These are phyloP conservation scores for Clavaria fumosa DNA, from an alignment of 768 basidiomycete species.

Conservation along the genomic window DNA sequence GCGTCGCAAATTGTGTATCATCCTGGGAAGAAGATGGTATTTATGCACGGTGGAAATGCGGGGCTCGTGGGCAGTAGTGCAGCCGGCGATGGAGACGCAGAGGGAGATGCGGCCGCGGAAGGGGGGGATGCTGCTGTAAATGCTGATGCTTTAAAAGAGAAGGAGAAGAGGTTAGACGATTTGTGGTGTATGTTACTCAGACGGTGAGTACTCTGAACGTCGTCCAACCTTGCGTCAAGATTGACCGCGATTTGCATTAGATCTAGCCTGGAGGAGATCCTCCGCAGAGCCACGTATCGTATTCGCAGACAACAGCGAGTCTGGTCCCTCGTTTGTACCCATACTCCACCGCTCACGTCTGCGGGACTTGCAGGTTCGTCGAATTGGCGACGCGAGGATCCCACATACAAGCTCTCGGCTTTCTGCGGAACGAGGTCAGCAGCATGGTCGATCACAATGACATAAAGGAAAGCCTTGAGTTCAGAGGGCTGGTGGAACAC, in stretches of 20 bases:
- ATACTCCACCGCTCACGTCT: not conserved
- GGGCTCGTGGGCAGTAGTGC: slow-evolving; percentile 19
- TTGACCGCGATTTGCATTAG: slow-evolving; percentile 21
- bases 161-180: slow-evolving; percentile 44
- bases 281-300: slow-evolving; percentile 45
- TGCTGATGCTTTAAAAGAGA: slow-evolving; percentile 9
- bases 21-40: slow-evolving; percentile 35
- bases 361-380: slow-evolving; percentile 40
- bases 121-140: slow-evolving; percentile 9
- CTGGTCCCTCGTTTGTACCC: not conserved
- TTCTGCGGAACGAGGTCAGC: slow-evolving; percentile 55
- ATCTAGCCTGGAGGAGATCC: slow-evolving; percentile 43
- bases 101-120: slow-evolving; percentile 12
- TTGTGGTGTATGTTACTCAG: slow-evolving; percentile 62
- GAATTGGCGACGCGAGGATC: slow-evolving; percentile 59
- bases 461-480: slow-evolving; percentile 41
- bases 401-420: slow-evolving; percentile 49
- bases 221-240: not conserved
- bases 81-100: slow-evolving; percentile 8
- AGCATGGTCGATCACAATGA: slow-evolving; percentile 57
- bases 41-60: slow-evolving; percentile 67
- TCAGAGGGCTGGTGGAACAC: slow-evolving; percentile 51
- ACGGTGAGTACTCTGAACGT: slow-evolving; percentile 28
- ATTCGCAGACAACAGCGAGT: slow-evolving; percentile 63
- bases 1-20: slow-evolving; percentile 74